These are phyloP conservation scores for Ogataea pini DNA, from an alignment of 805 yeast species.

Conservation along the genomic window DNA sequence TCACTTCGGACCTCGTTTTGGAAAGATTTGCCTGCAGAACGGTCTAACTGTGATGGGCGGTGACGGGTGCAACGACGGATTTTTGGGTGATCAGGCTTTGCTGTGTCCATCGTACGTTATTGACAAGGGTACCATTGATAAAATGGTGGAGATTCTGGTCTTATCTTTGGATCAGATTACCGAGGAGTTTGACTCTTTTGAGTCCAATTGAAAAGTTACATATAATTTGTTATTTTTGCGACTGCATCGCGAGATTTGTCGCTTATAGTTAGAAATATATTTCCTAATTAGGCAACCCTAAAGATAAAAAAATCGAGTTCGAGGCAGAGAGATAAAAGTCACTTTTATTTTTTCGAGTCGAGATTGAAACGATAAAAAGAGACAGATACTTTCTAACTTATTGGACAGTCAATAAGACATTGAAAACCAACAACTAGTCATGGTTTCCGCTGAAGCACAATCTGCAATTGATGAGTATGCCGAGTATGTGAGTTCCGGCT, in stretches of 20 bases:
- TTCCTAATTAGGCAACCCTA: constrained; percentile 3
- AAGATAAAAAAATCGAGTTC: constrained; percentile 2
- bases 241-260: background rate
- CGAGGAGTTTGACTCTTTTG: constrained; percentile 3
- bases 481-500: constrained; percentile 26
- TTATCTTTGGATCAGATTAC: constrained; percentile 14
- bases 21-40: constrained; percentile 37
- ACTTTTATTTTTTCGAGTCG: background rate
- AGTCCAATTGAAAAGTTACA: background rate
- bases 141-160: constrained; percentile 26
- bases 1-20: constrained; percentile 36
- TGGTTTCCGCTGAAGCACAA: constrained; percentile 10
- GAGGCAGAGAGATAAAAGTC: background rate
- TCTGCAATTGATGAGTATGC: constrained; percentile 16
- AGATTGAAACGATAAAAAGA: background rate
- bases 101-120: constrained; percentile 49
- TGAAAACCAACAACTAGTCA: background rate
- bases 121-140: constrained; percentile 37
- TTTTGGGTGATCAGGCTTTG: constrained; percentile 45
- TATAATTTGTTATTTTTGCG: background rate
- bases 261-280: background rate
- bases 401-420: too few species aligned
- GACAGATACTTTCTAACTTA: background rate
- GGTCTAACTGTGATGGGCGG: constrained; percentile 45
- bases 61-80: constrained; percentile 42